Conservation (phyloP, 2,329 filamentous ascomycete species). For the Talaromyces verruculosus region DNA sequence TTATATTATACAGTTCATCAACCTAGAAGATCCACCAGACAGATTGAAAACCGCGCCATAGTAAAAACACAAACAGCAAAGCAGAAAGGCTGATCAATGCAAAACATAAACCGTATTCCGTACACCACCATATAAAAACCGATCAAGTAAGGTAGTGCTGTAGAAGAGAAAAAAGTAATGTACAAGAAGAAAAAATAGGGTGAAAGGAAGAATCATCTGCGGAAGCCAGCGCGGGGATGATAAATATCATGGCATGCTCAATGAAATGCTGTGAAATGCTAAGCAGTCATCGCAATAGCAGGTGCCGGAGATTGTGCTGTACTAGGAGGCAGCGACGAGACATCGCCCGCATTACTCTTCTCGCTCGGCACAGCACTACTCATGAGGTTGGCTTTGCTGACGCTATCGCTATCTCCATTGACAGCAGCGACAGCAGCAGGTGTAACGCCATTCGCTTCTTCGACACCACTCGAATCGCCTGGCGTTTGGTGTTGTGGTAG, state of each 20-base stretch:
- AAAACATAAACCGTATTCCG: background rate
- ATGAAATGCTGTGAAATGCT: constrained; percentile 9
- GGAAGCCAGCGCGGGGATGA: constrained; percentile 3
- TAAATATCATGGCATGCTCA: constrained; percentile 2
- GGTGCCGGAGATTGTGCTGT: constrained; percentile 55
- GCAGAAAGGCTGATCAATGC: background rate
- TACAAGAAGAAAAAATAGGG: constrained; percentile 5
- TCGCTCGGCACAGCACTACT: constrained; percentile 61
- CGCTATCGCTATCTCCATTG: constrained; percentile 50
- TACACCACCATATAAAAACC: background rate
- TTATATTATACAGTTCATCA: background rate
- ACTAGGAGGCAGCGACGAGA: constrained; percentile 48
- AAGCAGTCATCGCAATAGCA: constrained; percentile 42
- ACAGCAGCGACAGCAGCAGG: constrained; percentile 38
- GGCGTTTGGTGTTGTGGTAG: constrained; percentile 36
- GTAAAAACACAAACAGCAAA: background rate
- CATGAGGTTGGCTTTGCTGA: constrained; percentile 57
- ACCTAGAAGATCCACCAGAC: background rate
- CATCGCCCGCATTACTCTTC: constrained; percentile 53
- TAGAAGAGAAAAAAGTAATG: constrained; percentile 16
- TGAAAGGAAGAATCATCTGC: background rate
- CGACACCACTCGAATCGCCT: constrained; percentile 54
- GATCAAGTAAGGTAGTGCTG: background rate
- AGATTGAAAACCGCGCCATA: background rate
- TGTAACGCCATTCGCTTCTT: constrained; percentile 56